phyloP scores from a whole-genome alignment of 306 rosid species.

The Cicer arietinum region DNA sequence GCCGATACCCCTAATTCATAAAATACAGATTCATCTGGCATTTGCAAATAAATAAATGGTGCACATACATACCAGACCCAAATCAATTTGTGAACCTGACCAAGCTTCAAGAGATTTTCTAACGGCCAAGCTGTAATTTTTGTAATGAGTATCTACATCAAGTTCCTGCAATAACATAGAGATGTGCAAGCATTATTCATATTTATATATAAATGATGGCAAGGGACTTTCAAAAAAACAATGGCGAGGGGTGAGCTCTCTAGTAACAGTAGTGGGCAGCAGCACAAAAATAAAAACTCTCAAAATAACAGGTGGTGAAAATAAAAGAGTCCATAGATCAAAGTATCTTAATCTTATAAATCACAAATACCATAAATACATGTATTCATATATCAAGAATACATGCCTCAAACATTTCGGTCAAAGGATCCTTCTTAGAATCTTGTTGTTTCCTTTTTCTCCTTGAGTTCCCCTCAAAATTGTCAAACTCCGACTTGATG shows the following conservation, averaged over 20 bases:
- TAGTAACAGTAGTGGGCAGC: constrained; percentile 20
- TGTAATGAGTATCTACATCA: constrained; percentile 73
- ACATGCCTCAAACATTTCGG: constrained; percentile 89
- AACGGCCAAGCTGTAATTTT: constrained; percentile 62
- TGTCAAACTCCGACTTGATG: constrained; percentile 81
- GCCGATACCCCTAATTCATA: constrained; percentile 1
- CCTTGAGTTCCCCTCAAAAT: constrained; percentile 73
- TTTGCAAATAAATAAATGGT: constrained; percentile 5
- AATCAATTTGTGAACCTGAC: constrained; percentile 86
- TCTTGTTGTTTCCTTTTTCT: constrained; percentile 85
- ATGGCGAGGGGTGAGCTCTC: constrained; percentile 1
- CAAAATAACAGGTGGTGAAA: constrained; percentile 23
- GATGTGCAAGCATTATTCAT: constrained; percentile 30
- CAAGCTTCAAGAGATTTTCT: constrained; percentile 93
- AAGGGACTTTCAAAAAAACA: background rate
- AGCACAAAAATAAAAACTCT: constrained; percentile 22
- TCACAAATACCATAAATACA: constrained; percentile 21
- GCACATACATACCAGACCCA: constrained; percentile 79
- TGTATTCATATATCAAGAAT: constrained; percentile 29
- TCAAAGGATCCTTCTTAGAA: constrained; percentile 84
- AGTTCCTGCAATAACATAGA: constrained; percentile 63
- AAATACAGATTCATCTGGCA: constrained; percentile 32
- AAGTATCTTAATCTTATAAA: constrained; percentile 40
- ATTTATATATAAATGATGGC: background rate
- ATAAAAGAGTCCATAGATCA: constrained; percentile 31